phyloP scores from a whole-genome alignment of 2,329 filamentous ascomycete species.

The Pseudogymnoascus sp. region DNA sequence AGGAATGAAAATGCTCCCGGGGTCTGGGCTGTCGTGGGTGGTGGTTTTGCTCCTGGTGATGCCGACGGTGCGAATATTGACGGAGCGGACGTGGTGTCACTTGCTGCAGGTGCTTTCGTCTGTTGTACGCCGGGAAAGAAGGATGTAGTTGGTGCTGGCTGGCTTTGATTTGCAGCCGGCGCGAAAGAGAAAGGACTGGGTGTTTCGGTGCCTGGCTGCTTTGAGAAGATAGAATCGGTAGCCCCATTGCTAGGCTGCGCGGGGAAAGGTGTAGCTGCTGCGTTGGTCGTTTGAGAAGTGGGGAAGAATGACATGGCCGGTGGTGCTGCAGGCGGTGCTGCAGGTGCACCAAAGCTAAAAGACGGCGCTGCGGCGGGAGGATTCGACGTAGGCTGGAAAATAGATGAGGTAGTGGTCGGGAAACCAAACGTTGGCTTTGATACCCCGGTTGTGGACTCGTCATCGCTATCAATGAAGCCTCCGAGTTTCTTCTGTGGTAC shows the following conservation, averaged over 20 bases:
- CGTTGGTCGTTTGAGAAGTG: background rate
- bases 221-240: background rate
- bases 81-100: background rate
- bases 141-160: background rate
- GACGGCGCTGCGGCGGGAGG: background rate
- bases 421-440: background rate
- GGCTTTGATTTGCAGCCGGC: background rate
- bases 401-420: background rate
- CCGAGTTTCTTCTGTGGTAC: background rate
- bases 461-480: conserved; percentile 6
- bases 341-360: background rate
- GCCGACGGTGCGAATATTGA: background rate
- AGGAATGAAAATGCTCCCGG: background rate
- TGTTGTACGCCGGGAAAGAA: background rate
- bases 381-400: background rate
- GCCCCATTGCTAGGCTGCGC: background rate
- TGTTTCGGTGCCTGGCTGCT: background rate
- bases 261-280: background rate
- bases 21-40: background rate
- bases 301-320: background rate
- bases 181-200: background rate
- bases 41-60: background rate
- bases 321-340: background rate
- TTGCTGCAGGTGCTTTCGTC: background rate
- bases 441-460: background rate